Conservation (phyloP, 805 yeast species). For the Hanseniaspora lachancei region DNA sequence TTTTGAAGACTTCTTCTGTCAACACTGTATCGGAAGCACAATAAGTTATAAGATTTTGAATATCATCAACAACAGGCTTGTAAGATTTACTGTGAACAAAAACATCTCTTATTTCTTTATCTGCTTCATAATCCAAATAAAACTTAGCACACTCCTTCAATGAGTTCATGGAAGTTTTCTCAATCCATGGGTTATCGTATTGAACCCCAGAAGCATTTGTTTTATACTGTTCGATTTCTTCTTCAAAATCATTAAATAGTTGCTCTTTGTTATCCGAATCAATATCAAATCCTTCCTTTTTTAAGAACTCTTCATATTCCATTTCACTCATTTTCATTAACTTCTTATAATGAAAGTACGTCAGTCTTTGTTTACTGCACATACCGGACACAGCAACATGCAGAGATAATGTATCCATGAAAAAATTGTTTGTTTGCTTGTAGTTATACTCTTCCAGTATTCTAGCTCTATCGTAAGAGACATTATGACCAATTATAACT, state of each 20-base stretch:
- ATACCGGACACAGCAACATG: conserved; percentile 86
- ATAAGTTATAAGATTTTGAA: conserved; percentile 53
- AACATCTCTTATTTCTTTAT: conserved; percentile 53
- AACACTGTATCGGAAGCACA: conserved; percentile 76
- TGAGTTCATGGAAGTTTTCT: conserved; percentile 62
- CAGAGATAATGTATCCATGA: conserved; percentile 79
- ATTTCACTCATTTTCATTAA: conserved; percentile 30
- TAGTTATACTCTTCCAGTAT: conserved; percentile 71
- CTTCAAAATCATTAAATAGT: conserved; percentile 14
- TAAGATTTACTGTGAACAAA: conserved; percentile 45
- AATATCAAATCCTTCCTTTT: conserved; percentile 15
- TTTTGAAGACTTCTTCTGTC: conserved; percentile 56
- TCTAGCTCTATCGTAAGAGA: conserved; percentile 81
- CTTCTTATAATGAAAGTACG: conserved; percentile 40
- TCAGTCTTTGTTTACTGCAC: conserved; percentile 79
- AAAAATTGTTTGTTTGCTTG: conserved; percentile 56
- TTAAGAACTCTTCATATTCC: background rate
- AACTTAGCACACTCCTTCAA: conserved; percentile 65
- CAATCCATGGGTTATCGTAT: conserved; percentile 77
- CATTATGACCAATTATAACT: conserved; percentile 77
- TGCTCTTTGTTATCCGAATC: conserved; percentile 12
- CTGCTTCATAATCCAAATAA: conserved; percentile 56
- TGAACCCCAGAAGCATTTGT: conserved; percentile 20
- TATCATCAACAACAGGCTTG: conserved; percentile 39
- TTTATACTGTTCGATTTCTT: conserved; percentile 4